Conservation (phyloP, 768 basidiomycete species). For the Psilocybe sp. region DNA sequence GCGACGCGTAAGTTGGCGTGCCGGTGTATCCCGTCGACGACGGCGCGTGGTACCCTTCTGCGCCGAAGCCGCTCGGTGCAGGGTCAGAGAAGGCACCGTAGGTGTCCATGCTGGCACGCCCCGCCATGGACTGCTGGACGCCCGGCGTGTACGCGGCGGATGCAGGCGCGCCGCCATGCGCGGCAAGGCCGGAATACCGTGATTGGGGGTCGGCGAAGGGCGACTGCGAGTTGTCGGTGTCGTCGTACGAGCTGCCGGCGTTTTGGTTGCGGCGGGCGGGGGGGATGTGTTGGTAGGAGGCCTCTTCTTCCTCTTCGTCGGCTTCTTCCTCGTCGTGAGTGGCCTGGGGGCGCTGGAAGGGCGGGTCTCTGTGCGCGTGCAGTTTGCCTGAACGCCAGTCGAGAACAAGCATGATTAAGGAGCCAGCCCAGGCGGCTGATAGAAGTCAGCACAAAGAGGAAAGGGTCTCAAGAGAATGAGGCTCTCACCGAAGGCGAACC, state of each 20-base stretch:
- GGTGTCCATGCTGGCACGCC: slow-evolving; percentile 75
- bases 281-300: slow-evolving; percentile 48
- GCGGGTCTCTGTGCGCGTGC: slow-evolving; percentile 65
- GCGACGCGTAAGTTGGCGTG: slow-evolving; percentile 16
- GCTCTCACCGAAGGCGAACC: slow-evolving; percentile 73
- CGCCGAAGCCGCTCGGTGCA: slow-evolving; percentile 71
- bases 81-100: slow-evolving; percentile 93
- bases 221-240: slow-evolving; percentile 26
- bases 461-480: neutral
- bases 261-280: slow-evolving; percentile 29
- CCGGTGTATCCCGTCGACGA: slow-evolving; percentile 11
- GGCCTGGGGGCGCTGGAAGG: slow-evolving; percentile 64
- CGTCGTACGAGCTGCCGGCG: slow-evolving; percentile 24
- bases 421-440: slow-evolving; percentile 73
- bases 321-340: slow-evolving; percentile 45
- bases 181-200: slow-evolving; percentile 30
- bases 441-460: neutral
- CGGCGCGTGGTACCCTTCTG: slow-evolving; percentile 20
- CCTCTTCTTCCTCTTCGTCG: slow-evolving; percentile 55
- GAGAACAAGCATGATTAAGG: slow-evolving; percentile 60
- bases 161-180: slow-evolving; percentile 13
- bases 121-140: slow-evolving; percentile 24
- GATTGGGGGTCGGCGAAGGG: slow-evolving; percentile 60
- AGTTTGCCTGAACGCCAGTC: slow-evolving; percentile 76
- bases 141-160: slow-evolving; percentile 28